Evolutionary conservation across 352 stramenopile species (phyloP), one percentile per base, ranked within the genome.

Genomic region (Phytopythium ostracodes): DNA sequence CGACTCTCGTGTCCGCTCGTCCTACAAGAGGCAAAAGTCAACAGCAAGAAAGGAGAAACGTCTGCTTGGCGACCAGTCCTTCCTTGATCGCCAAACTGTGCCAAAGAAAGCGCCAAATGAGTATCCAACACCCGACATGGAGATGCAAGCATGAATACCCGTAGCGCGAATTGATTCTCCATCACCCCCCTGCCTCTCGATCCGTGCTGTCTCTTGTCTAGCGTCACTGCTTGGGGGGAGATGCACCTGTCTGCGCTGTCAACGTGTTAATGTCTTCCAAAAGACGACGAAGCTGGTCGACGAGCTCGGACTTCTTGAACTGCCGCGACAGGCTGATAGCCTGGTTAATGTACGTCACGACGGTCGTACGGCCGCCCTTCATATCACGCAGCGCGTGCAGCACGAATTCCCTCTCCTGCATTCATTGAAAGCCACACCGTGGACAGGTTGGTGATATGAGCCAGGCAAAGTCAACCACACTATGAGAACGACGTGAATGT

Each of bases 341-440:
- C 66, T 92, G 81, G 25, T 77, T 56, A 8, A 92, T 86, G 62
- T 94, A 93, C 24, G 84, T 91, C 47, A 81, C 73, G 33, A 81
- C 71, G 22, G 84, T 76, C 25, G 72, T 68, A 14, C 77, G 71
- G 0, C 84, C 77, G 2, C 84, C 84, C 62, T 89, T 87, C 79
- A 93, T 91, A n/a, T 78, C 75, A 5, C 69, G 67, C 36, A 94
- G 68, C 29, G 76, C 82, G 51, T 72, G 86, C 33, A 92, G 67
- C 57, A 94, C 75, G 65, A 94, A 94, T 52, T 92, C 82, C 53
- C 89, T 78, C 56, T 94, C 84, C 82, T 92, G 38, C 2, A 62
- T 10, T 43, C 25, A 62, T 50, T 17, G 7, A 15, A 7, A 3
- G 29, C 29, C 29, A 33, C 29, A 33, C 7, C 29, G 29, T 25